These are phyloP conservation scores for Cladorrhinum sp. DNA, from an alignment of 2,329 filamentous ascomycete species.

Conservation along the genomic window DNA sequence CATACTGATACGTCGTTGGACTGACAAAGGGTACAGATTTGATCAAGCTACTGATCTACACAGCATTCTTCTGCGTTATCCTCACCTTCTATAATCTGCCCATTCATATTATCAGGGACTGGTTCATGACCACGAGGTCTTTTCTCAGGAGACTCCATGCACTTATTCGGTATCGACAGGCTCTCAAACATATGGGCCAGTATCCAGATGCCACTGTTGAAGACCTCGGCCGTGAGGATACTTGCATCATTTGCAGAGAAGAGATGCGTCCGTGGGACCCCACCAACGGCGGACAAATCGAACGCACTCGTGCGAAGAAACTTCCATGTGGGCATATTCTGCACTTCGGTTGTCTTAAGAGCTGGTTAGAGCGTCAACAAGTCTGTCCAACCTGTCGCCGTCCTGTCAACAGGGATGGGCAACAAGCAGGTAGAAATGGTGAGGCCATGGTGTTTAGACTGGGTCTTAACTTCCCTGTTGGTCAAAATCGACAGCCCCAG, in stretches of 20 bases:
- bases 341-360: constrained; percentile 90
- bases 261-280: constrained; percentile 82
- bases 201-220: constrained; percentile 89
- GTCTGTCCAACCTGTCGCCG: constrained; percentile 92
- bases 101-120: constrained; percentile 93
- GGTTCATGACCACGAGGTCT: constrained; percentile 89
- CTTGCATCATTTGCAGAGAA: constrained; percentile 96
- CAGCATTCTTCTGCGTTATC: constrained; percentile 89
- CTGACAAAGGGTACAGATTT: constrained; percentile 60
- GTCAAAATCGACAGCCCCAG: constrained; percentile 35
- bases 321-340: constrained; percentile 94
- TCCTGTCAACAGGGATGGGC: constrained; percentile 66
- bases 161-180: constrained; percentile 84
- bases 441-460: constrained; percentile 35
- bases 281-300: constrained; percentile 65
- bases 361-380: constrained; percentile 96
- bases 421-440: constrained; percentile 35
- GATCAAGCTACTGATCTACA: constrained; percentile 83
- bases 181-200: constrained; percentile 89
- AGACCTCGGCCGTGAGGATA: constrained; percentile 81
- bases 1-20: constrained; percentile 12
- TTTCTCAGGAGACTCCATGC: constrained; percentile 88
- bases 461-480: constrained; percentile 32
- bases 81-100: constrained; percentile 92
- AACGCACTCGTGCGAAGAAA: constrained; percentile 88